Base-by-base conservation (phyloP, 2,329 filamentous ascomycete genomes). In the Aspergillus ochraceoroseus region DNA sequence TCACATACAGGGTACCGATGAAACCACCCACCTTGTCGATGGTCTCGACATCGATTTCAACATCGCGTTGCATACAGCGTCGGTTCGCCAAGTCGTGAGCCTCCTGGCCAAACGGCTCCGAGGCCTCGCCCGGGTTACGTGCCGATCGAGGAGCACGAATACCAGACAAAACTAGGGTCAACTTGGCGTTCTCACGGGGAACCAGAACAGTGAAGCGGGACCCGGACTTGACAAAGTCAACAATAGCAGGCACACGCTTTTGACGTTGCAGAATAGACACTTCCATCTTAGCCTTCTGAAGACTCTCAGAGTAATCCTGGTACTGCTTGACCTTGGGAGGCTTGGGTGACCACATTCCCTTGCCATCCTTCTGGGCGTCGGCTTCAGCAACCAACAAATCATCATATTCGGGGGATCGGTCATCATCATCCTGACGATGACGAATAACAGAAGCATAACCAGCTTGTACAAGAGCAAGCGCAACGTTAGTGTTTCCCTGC, bases 191-290 rank as follows among this genome's bases (percentile, higher is more conserved):
- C 62, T 98, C 92, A 23, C 89, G 83, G 32, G 92, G 90, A 33
- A 98, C 80, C 7, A 98, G 73, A 23, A 98, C 75, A 17, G 87
- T 94, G 67, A 96, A 98, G 52, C 92, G 80, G 27, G 89, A 94
- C 19, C 86, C 92, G n/a, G 88, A 86, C 70, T 96, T 95, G 72
- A 94, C 92, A 64, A 94, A 98, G 65, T 98, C 92, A 28, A 98
- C 88, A 53, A 98, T 76, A 7, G 85, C 92, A 5, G 92, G 88
- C 3, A 96, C 83, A 66, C 86, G 90, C 74, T 87, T 90, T 65
- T 95, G 89, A 38, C 90, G 80, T 47, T 92, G 86, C 20, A 98
- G 76, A 14, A 87, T 82, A 7, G 86, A 85, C 25, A 94, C 76
- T 65, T 95, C 88, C 38, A 95, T 83, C 76, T 95, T 96, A 48